These are phyloP conservation scores for Microbotryum lychnidis-dioicae DNA, from an alignment of 1,284 basidiomycete genomes.

Conservation along the genomic window DNA sequence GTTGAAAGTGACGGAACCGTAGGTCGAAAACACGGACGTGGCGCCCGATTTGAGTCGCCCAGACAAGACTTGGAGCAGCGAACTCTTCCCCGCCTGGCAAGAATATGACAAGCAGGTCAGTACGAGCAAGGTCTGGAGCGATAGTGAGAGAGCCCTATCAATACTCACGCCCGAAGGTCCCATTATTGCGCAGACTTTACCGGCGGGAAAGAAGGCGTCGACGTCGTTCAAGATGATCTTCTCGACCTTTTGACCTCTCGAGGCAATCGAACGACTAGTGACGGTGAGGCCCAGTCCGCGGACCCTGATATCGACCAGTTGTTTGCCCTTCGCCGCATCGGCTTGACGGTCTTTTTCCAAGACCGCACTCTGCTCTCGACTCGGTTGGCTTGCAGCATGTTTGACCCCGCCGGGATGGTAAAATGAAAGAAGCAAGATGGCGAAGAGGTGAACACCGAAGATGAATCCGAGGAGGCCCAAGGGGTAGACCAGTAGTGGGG, in stretches of 20 bases:
- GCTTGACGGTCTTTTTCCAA: background rate
- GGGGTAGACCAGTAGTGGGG: conserved; percentile 40
- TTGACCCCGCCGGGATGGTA: conserved; percentile 44
- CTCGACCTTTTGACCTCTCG: background rate
- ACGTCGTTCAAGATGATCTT: conserved; percentile 45
- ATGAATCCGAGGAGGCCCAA: conserved; percentile 43
- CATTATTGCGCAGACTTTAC: conserved; percentile 47
- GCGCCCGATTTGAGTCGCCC: conserved; percentile 41
- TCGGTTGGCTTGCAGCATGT: conserved; percentile 38
- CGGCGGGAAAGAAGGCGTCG: conserved; percentile 44
- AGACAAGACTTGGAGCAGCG: conserved; percentile 47
- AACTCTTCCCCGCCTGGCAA: conserved; percentile 46
- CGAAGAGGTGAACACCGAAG: conserved; percentile 38
- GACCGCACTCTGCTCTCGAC: no score
- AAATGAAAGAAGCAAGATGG: conserved; percentile 39
- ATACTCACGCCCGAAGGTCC: conserved; percentile 24
- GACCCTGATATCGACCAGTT: conserved; percentile 16
- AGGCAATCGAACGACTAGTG: background rate
- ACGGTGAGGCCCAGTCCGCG: conserved; percentile 29
- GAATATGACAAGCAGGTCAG: background rate
- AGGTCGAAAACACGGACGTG: conserved; percentile 38
- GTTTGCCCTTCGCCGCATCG: background rate
- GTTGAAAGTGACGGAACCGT: conserved; percentile 41
- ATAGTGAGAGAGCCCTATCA: background rate
- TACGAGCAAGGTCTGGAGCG: no score